Evolutionary conservation across 2,329 filamentous ascomycete genomes (phyloP), one percentile per base, ranked within the genome.

Genomic region (Aphanoascus verrucosus): DNA sequence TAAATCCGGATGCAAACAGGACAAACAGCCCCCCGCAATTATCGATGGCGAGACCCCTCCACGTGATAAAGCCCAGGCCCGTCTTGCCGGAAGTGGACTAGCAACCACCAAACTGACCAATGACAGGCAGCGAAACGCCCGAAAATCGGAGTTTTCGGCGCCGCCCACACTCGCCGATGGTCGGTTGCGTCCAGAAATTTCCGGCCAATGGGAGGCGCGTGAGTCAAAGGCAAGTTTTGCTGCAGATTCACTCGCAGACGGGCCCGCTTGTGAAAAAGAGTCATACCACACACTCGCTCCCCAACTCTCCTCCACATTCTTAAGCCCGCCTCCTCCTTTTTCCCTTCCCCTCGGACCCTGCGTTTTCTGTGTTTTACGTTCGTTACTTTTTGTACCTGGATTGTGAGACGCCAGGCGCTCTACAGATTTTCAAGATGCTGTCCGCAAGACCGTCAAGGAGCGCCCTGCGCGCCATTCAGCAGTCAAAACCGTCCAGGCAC

Each of bases 381-480:
- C n/a, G 1, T n/a, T 7, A 17, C 11, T 34, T 44, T 8, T 51
- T 40, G n/a, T 14, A 32, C 20, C 23, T 28, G 23, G 23, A 28
- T 45, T 41, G 5, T 32, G 20, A 35, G 28, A 32, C 23, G 14
- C 48, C 23, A 32, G 49, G 42, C 34, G 49, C 42, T 53, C 34
- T 32, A 52, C 15, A 38, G 23, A 7, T 35, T 17, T 14, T 37
- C 11, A 72, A 61, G 62, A 77, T 78, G 74, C 72, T 77, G 69
- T 69, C 74, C 66, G 61, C 75, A 63, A 69, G 72, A 66, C 71
- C 74, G 58, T 74, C 74, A 56, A 73, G 71, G 63, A 69, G 67
- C 60, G 72, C 74, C 54, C 63, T 74, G 63, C 72, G 75, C 64
- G 68, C 74, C 47, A 62, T 77, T 50, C 70, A 70, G 48, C 70